Evolutionary conservation across 805 yeast genomes (phyloP).

Genomic region (Starmerella kuoi): DNA sequence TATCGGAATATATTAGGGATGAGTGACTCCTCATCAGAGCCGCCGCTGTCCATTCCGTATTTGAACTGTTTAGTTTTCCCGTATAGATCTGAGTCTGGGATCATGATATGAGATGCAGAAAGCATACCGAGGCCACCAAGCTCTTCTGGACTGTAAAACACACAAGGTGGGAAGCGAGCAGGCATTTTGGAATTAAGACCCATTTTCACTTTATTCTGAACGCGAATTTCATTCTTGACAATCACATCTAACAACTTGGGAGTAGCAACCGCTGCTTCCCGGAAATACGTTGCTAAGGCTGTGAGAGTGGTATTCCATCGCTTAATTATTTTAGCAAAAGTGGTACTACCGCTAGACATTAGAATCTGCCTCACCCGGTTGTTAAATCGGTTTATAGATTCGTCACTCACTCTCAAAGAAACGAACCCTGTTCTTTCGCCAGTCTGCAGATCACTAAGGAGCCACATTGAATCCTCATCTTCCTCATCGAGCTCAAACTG

Average conservation of each 20-base stretch:
- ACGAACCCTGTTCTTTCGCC: slow-evolving; percentile 87
- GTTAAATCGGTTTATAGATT: slow-evolving; percentile 66
- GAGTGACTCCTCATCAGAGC: slow-evolving; percentile 46
- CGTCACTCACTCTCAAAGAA: slow-evolving; percentile 66
- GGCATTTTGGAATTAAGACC: slow-evolving; percentile 98
- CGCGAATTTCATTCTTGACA: slow-evolving; percentile 83
- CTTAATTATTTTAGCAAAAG: slow-evolving; percentile 86
- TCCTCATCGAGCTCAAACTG: slow-evolving; percentile 31
- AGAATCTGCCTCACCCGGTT: slow-evolving; percentile 77
- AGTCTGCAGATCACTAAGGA: slow-evolving; percentile 51
- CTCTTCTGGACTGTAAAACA: slow-evolving; percentile 93
- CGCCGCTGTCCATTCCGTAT: slow-evolving; percentile 74
- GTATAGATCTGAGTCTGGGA: slow-evolving; percentile 85
- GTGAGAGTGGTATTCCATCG: slow-evolving; percentile 92
- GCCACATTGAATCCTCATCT: slow-evolving; percentile 77
- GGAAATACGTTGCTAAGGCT: slow-evolving; percentile 72
- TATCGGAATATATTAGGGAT: slow-evolving; percentile 92
- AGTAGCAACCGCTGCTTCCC: slow-evolving; percentile 87
- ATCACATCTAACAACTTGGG: slow-evolving; percentile 63
- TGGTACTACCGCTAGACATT: slow-evolving; percentile 91
- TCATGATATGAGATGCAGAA: slow-evolving; percentile 89
- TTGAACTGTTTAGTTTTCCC: slow-evolving; percentile 82
- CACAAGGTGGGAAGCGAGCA: slow-evolving; percentile 95
- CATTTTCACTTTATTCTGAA: slow-evolving; percentile 86
- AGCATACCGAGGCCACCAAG: slow-evolving; percentile 96